Conservation (phyloP, 257 asterid species). For the Linderniella brevidens region DNA sequence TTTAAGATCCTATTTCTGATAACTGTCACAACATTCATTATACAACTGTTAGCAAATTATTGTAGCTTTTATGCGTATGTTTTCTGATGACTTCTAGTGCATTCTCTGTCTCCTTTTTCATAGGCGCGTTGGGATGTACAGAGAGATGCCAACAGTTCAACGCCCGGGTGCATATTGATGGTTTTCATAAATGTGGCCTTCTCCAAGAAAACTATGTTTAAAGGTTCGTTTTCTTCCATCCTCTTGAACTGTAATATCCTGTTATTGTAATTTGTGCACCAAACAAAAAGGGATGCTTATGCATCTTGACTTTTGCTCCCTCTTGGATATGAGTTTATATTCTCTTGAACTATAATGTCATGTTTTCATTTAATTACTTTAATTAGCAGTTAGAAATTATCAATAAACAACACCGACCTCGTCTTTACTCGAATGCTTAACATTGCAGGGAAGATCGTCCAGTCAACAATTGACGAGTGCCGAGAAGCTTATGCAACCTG, state of each 20-base stretch:
- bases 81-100: too few relatives aligned
- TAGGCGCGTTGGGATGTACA: constrained; percentile 87
- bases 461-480: constrained; percentile 86
- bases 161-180: constrained; percentile 47
- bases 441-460: constrained; percentile 88
- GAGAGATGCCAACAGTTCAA: constrained; percentile 29
- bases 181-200: constrained; percentile 63
- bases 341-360: too few relatives aligned
- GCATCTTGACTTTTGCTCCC: too few relatives aligned
- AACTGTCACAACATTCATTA: too few relatives aligned
- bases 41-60: too few relatives aligned
- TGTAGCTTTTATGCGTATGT: too few relatives aligned
- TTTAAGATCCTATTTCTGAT: too few relatives aligned
- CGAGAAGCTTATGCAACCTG: constrained; percentile 70
- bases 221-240: constrained; percentile 61
- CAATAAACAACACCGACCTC: too few relatives aligned
- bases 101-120: constrained; percentile 3
- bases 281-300: too few relatives aligned
- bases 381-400: too few relatives aligned
- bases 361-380: too few relatives aligned
- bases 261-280: not conserved
- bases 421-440: constrained; percentile 6
- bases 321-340: too few relatives aligned
- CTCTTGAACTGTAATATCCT: not conserved
- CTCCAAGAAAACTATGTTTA: constrained; percentile 86